These are phyloP conservation scores for Phyllachora maydis DNA, from an alignment of 2,329 filamentous ascomycete genomes.

Conservation along the genomic window DNA sequence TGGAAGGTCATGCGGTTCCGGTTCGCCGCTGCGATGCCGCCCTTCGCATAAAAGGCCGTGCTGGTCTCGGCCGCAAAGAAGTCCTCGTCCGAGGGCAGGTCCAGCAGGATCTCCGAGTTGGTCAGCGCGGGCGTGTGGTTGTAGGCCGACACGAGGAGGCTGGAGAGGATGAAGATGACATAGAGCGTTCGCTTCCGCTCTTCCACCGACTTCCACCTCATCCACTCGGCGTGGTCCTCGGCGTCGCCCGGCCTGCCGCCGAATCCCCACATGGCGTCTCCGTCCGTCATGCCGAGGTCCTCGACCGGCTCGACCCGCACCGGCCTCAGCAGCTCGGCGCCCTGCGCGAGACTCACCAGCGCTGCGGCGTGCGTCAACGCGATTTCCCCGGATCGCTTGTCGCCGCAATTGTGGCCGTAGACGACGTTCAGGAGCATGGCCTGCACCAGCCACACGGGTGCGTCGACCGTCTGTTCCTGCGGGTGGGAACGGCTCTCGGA, in stretches of 20 bases:
- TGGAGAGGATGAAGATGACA: constrained; percentile 78
- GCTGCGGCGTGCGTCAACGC: constrained; percentile 83
- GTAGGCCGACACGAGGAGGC: constrained; percentile 76
- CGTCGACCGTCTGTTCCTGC: constrained; percentile 44
- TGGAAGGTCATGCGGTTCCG: constrained; percentile 62
- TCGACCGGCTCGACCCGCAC: constrained; percentile 21
- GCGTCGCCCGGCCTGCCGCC: constrained; percentile 23
- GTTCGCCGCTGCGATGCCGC: constrained; percentile 48
- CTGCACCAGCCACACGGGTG: constrained; percentile 87
- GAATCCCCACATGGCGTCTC: constrained; percentile 27
- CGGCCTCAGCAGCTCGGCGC: constrained; percentile 48
- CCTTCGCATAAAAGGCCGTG: constrained; percentile 61
- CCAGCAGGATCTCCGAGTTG: constrained; percentile 80
- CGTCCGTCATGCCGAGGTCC: constrained; percentile 34
- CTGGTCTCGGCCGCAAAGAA: constrained; percentile 70
- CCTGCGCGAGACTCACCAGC: constrained; percentile 74
- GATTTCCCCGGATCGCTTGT: constrained; percentile 78
- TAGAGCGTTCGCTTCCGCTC: constrained; percentile 88
- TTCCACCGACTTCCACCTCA: constrained; percentile 72
- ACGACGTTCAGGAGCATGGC: constrained; percentile 93
- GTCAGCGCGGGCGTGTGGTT: constrained; percentile 81
- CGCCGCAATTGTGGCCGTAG: constrained; percentile 85
- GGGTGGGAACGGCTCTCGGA: constrained; percentile 23
- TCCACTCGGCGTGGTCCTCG: constrained; percentile 56
- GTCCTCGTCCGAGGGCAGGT: constrained; percentile 84